These are phyloP conservation scores for Dactylellina cionopaga DNA, from an alignment of 2,329 filamentous ascomycete species.

Conservation along the genomic window DNA sequence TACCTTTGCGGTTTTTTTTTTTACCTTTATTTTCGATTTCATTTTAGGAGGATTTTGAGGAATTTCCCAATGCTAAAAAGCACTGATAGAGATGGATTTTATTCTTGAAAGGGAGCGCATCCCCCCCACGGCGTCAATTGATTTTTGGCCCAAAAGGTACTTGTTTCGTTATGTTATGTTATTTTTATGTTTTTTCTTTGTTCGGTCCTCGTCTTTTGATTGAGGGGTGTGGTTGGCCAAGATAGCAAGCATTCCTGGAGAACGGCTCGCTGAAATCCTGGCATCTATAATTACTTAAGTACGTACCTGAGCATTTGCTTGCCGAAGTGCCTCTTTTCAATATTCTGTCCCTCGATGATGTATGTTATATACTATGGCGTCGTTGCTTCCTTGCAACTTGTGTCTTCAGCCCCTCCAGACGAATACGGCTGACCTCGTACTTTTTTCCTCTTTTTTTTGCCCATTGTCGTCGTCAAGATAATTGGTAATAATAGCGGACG, in stretches of 20 bases:
- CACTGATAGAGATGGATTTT: slow-evolving; percentile 27
- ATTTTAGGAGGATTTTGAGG: slow-evolving; percentile 19
- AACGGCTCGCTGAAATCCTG: background rate
- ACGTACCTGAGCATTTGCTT: too few species aligned
- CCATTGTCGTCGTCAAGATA: too few species aligned
- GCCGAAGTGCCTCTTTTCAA: too few species aligned
- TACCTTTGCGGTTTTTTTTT: slow-evolving; percentile 49
- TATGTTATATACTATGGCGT: too few species aligned
- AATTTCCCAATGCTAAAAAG: slow-evolving; percentile 25
- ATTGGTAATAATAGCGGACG: too few species aligned
- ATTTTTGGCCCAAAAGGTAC: slow-evolving; percentile 20
- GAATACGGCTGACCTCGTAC: too few species aligned
- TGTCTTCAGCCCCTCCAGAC: too few species aligned
- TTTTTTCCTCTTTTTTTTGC: slow-evolving; percentile 4
- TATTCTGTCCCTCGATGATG: too few species aligned
- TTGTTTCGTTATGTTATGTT: slow-evolving; percentile 5
- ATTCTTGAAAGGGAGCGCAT: slow-evolving; percentile 44
- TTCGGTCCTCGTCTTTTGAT: background rate
- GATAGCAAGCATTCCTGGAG: slow-evolving; percentile 15
- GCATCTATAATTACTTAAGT: slow-evolving; percentile 7
- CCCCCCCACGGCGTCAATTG: slow-evolving; percentile 37
- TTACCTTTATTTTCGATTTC: slow-evolving; percentile 19
- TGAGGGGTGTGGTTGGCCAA: slow-evolving; percentile 7
- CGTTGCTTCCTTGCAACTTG: too few species aligned
- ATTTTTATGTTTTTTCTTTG: background rate